Evolutionary conservation across 129 eudicot species (phyloP).

Genomic region (Oenanthe sinensis): DNA sequence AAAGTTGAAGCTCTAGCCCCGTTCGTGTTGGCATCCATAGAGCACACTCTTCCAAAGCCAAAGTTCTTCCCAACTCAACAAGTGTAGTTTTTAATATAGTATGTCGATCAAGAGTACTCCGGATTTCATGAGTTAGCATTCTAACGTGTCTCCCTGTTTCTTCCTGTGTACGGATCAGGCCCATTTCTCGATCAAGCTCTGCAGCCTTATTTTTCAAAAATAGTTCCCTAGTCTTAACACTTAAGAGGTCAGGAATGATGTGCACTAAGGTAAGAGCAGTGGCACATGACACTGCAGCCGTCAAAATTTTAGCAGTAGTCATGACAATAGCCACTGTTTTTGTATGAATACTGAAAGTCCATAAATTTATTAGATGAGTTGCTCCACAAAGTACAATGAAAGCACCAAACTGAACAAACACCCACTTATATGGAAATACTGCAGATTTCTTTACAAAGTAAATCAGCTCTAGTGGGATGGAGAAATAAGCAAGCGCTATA

Average conservation of each 20-base stretch:
- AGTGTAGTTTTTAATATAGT: slow-evolving; percentile 83
- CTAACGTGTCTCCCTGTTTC: slow-evolving; percentile 95
- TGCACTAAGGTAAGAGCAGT: slow-evolving; percentile 93
- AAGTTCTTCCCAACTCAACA: slow-evolving; percentile 89
- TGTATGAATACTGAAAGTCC: slow-evolving; percentile 73
- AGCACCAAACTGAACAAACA: slow-evolving; percentile 95
- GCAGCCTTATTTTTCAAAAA: slow-evolving; percentile 91
- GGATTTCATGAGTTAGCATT: slow-evolving; percentile 92
- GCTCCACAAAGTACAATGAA: slow-evolving; percentile 94
- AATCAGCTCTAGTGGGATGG: slow-evolving; percentile 84
- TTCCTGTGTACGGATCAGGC: slow-evolving; percentile 88
- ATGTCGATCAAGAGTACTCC: slow-evolving; percentile 96
- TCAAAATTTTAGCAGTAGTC: slow-evolving; percentile 71
- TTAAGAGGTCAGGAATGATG: slow-evolving; percentile 79
- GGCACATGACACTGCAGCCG: slow-evolving; percentile 85
- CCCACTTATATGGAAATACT: slow-evolving; percentile 89
- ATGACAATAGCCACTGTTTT: slow-evolving; percentile 79
- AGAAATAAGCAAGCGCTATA: slow-evolving; percentile 89
- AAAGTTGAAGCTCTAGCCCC: slow-evolving; percentile 84
- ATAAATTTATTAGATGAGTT: slow-evolving; percentile 78
- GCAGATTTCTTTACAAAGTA: slow-evolving; percentile 93
- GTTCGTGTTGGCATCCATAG: slow-evolving; percentile 96
- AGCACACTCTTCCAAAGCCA: slow-evolving; percentile 96
- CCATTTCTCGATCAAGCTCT: slow-evolving; percentile 95
- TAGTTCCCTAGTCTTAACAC: slow-evolving; percentile 88